Conservation (phyloP, 163 green algal genomes). For the Chloroidium sp. region DNA sequence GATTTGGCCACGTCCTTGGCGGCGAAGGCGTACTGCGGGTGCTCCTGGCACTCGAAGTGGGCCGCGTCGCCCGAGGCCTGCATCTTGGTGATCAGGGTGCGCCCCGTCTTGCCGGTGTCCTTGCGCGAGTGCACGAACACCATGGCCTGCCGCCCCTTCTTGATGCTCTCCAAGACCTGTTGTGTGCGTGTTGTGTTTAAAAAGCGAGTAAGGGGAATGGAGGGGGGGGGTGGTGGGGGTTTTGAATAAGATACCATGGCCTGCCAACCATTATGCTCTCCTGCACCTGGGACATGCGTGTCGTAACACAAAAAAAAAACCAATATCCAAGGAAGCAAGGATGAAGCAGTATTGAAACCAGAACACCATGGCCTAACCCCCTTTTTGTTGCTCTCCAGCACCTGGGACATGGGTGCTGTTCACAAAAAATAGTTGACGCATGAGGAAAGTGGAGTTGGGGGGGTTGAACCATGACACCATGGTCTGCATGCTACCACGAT, state of each 20-base stretch:
- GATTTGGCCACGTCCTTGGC: slow-evolving; percentile 49
- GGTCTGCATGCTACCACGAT: too few species aligned
- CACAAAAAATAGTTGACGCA: too few species aligned
- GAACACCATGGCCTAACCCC: too few species aligned
- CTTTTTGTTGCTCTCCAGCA: too few species aligned
- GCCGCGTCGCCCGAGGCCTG: slow-evolving; percentile 67
- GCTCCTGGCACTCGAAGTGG: slow-evolving; percentile 76
- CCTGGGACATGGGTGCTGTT: too few species aligned
- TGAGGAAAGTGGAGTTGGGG: too few species aligned
- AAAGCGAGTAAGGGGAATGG: background rate
- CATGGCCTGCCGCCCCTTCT: slow-evolving; percentile 82
- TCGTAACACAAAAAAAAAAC: too few species aligned
- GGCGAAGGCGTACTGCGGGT: slow-evolving; percentile 68
- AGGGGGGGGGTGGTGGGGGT: background rate
- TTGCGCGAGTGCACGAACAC: slow-evolving; percentile 96
- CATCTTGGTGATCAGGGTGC: slow-evolving; percentile 84
- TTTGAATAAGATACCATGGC: background rate
- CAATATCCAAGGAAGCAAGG: background rate
- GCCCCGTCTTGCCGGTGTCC: slow-evolving; percentile 95
- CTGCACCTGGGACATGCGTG: too few species aligned
- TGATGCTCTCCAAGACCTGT: slow-evolving; percentile 94
- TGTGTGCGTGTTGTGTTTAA: slow-evolving; percentile 4
- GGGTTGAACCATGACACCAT: too few species aligned
- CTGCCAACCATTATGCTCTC: background rate
- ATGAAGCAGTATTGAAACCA: too few species aligned